Conservation (phyloP, 106 monocot species). For the Apostasia ramifera region DNA sequence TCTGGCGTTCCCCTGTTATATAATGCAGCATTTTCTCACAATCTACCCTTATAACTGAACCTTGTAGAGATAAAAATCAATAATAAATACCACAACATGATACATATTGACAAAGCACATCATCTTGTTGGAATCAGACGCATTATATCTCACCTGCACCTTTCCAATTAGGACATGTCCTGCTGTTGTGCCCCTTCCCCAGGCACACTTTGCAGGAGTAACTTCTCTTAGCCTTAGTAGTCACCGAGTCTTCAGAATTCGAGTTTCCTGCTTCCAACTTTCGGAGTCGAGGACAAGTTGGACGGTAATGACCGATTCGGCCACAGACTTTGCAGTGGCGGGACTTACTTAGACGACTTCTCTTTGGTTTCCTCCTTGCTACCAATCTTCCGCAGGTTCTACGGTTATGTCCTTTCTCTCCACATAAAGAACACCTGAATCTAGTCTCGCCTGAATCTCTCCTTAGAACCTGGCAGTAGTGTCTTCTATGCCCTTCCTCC, state of each 20-base stretch:
- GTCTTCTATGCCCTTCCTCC: conserved; percentile 69
- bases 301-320: conserved; percentile 51
- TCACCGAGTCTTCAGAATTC: not conserved
- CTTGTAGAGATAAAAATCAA: too few relatives aligned
- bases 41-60: too few relatives aligned
- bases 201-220: conserved; percentile 52
- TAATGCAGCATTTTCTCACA: too few relatives aligned
- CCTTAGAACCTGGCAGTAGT: conserved; percentile 51
- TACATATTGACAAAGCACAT: too few relatives aligned
- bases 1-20: too few relatives aligned
- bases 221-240: conserved; percentile 16
- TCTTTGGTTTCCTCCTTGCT: conserved; percentile 10
- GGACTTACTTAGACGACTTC: not conserved
- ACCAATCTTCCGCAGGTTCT: conserved; percentile 46
- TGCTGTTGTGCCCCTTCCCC: conserved; percentile 56
- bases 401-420: conserved; percentile 59
- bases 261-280: conserved; percentile 1
- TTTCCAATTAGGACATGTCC: conserved; percentile 55
- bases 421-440: conserved; percentile 53
- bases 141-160: not conserved
- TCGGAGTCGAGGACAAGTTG: conserved; percentile 36
- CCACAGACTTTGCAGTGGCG: conserved; percentile 43
- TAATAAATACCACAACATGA: too few relatives aligned
- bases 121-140: too few relatives aligned
- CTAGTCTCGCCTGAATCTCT: conserved; percentile 20